Evolutionary conservation across 2,329 filamentous ascomycete genomes (phyloP).

Genomic region (Ceratocystis ficicola): DNA sequence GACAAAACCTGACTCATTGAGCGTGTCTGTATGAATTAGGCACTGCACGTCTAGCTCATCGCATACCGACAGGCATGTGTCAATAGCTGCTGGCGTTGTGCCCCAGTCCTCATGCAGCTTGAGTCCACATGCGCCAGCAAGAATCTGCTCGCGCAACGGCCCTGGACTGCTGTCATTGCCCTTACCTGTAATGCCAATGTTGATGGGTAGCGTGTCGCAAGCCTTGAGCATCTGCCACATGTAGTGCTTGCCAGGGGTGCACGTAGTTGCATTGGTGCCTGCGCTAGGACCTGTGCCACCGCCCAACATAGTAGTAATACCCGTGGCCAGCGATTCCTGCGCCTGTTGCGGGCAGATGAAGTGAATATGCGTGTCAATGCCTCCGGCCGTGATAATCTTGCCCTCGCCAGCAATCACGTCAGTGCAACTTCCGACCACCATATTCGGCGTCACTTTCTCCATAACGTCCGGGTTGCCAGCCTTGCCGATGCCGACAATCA

Average conservation of each 20-base stretch:
- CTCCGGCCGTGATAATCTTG: constrained; percentile 82
- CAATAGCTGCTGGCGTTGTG: constrained; percentile 78
- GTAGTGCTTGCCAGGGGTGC: constrained; percentile 73
- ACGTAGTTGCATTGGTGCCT: constrained; percentile 83
- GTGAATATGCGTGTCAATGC: constrained; percentile 82
- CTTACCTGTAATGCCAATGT: constrained; percentile 85
- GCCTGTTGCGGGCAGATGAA: constrained; percentile 92
- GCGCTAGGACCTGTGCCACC: constrained; percentile 88
- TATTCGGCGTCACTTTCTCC: constrained; percentile 65
- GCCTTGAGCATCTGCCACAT: constrained; percentile 86
- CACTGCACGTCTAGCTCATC: constrained; percentile 88
- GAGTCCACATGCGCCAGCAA: constrained; percentile 75
- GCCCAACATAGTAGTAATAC: constrained; percentile 81
- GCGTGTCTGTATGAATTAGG: constrained; percentile 87
- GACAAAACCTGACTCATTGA: constrained; percentile 96
- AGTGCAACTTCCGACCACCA: constrained; percentile 78
- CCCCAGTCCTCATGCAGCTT: constrained; percentile 98
- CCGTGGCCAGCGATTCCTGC: constrained; percentile 68
- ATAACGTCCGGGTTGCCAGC: constrained; percentile 96
- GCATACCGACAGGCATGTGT: constrained; percentile 71
- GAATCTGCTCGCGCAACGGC: constrained; percentile 65
- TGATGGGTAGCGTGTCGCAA: constrained; percentile 67
- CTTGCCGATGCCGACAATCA: constrained; percentile 83
- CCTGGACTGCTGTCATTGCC: constrained; percentile 67
- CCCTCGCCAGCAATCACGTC: constrained; percentile 86